Conservation (phyloP, 345 rosid species). For the Boechera retrofracta region DNA sequence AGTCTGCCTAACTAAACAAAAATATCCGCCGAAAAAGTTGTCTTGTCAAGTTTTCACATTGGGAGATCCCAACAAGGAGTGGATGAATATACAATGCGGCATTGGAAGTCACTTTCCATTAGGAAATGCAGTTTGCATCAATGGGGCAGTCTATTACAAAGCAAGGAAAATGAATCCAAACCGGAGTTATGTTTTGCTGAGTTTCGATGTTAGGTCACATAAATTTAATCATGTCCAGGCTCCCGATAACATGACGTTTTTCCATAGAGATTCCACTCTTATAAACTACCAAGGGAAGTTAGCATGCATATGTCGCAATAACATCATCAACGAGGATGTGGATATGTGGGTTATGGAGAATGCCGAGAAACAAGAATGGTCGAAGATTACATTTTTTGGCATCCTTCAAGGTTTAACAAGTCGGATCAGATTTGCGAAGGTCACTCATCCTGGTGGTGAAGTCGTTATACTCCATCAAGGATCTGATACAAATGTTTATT, state of each 20-base stretch:
- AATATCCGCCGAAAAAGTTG: background rate
- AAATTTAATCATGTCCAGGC: background rate
- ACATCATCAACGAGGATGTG: background rate
- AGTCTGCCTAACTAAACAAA: background rate
- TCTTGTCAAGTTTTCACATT: slow-evolving; percentile 15
- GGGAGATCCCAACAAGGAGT: background rate
- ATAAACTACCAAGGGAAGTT: slow-evolving; percentile 29
- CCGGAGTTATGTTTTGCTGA: background rate
- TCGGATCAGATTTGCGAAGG: background rate
- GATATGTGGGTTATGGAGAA: slow-evolving; percentile 27
- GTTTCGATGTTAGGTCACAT: slow-evolving; percentile 8
- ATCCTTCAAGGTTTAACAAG: slow-evolving; percentile 2
- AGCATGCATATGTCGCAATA: slow-evolving; percentile 5
- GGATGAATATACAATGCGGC: slow-evolving; percentile 15
- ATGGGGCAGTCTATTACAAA: slow-evolving; percentile 17
- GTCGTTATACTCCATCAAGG: background rate
- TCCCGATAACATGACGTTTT: background rate
- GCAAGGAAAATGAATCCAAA: background rate
- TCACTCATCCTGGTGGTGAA: slow-evolving; percentile 26
- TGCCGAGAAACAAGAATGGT: slow-evolving; percentile 26
- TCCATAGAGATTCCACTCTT: background rate
- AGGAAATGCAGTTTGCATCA: background rate
- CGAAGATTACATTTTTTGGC: background rate
- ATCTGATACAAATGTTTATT: background rate
- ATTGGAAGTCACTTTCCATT: background rate